phyloP scores from a whole-genome alignment of 2,329 filamentous ascomycete genomes.

The Daldinia sp. region DNA sequence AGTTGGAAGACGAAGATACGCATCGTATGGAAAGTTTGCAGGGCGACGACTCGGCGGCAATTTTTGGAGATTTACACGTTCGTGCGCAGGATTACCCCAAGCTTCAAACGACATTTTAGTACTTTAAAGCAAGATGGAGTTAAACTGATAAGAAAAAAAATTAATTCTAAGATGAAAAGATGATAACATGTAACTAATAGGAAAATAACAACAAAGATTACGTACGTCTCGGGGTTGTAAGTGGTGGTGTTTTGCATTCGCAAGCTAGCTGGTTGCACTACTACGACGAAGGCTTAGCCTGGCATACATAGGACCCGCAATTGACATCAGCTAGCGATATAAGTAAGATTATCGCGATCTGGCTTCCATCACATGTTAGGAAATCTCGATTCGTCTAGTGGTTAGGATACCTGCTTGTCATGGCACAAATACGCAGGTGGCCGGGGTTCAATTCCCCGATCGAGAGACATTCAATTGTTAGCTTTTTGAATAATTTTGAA shows the following conservation, averaged over 20 bases:
- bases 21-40: conserved; percentile 66
- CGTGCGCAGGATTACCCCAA: conserved; percentile 69
- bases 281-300: not conserved
- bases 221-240: no score
- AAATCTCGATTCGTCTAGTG: conserved; percentile 35
- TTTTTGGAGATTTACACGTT: conserved; percentile 58
- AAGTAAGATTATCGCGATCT: not conserved
- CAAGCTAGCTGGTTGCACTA: no score
- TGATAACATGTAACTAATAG: not conserved
- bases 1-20: conserved; percentile 78
- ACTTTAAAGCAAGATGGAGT: not conserved
- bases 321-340: not conserved
- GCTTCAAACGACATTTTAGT: conserved; percentile 64
- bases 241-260: no score
- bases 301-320: not conserved
- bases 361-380: not conserved
- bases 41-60: conserved; percentile 55
- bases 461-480: conserved; percentile 38
- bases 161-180: no score
- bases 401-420: conserved; percentile 37
- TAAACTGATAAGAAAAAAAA: not conserved
- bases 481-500: conserved; percentile 3
- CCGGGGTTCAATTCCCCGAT: conserved; percentile 49
- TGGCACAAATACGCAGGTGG: conserved; percentile 41
- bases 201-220: not conserved